Evolutionary conservation across 164 flowering plant genomes (phyloP), one percentile per base, ranked within the genome.

Genomic region (Sedum album): DNA sequence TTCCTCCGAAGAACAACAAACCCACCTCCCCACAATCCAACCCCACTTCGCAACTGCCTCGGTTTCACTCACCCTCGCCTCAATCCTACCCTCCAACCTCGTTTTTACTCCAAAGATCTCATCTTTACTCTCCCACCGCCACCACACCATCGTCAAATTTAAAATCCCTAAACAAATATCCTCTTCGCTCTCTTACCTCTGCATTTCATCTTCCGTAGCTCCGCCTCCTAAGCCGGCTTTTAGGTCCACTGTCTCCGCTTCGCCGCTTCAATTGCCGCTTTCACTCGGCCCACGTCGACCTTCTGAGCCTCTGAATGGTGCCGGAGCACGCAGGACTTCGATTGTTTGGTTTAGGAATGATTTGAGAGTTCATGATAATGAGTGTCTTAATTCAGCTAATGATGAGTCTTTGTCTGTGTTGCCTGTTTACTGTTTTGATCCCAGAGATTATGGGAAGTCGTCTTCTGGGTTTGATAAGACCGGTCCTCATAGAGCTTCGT

Each of bases 311-410:
- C 77, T 87, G 41, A 77, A 82, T 44, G 84, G 79, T 31, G 89
- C 90, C 31, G 90, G 76, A 33, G 68, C 85, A 46, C 95, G 97
- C 23, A 87, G 92, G 11, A 80, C 90, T 31, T 66, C 96, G 73
- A 77, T 94, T 35, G 93, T 88, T n/a, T 88, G 95, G 96, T 90
- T 94, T 80, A 84, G 98, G 28, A 85, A 80, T 60, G 98, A 94
- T 71, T 85, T 94, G 23, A 87, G 98, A 13, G 78, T 94, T 57
- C 86, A 82, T 49, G 98, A 94, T 76, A 91, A 94, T 68, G 98
- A 89, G 48, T 82, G 85, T 71, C 89, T 94, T 69, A 83, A 70
- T 70, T n/a, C 90, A 1, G 98, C 98, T 57, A 80, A 81, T 76
- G 73, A 79, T 67, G 98, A 94, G 44, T 87, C 95, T 70, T 65